A percentile compares a stretch with the other conserved stretches of the same genome.
Evolutionary conservation across 345 rosid species (phyloP).

Genomic region (Barbarea vulgaris): DNA sequence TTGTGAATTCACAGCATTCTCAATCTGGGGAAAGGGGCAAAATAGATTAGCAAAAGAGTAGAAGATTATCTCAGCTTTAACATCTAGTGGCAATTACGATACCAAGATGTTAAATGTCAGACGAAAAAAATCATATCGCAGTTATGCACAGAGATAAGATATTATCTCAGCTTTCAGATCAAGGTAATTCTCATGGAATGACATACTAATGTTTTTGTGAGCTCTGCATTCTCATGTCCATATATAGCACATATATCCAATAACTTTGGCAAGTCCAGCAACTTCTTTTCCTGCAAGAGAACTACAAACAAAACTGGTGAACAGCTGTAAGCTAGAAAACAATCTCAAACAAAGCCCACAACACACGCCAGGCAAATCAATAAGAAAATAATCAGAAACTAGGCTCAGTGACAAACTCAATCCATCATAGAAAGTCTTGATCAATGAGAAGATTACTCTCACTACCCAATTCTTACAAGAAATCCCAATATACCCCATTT

Average conservation of each 20-base stretch:
- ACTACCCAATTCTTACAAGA: not conserved
- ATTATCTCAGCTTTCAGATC: conserved; percentile 16
- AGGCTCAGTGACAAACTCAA: not conserved
- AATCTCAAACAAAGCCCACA: conserved; percentile 2
- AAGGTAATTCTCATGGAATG: not conserved
- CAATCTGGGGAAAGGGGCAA: conserved; percentile 54
- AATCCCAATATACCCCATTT: not conserved
- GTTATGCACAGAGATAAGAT: not conserved
- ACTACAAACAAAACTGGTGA: conserved; percentile 61
- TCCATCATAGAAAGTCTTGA: conserved; percentile 10
- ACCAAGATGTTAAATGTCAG: not conserved
- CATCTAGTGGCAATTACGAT: not conserved
- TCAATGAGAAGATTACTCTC: not conserved
- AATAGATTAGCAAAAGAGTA: conserved; percentile 10
- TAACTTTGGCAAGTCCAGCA: conserved; percentile 91
- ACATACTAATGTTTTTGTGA: conserved; percentile 76
- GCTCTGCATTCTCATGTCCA: conserved; percentile 89
- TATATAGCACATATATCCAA: conserved; percentile 89
- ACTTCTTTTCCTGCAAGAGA: conserved; percentile 87
- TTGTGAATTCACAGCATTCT: conserved; percentile 78
- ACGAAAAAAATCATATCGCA: not conserved
- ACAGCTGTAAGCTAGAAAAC: conserved; percentile 39
- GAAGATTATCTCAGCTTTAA: conserved; percentile 3
- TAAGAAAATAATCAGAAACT: not conserved
- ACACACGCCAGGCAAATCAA: not conserved